phyloP scores from a whole-genome alignment of 495 filamentous ascomycete genomes.

The Penicillium herquei region DNA sequence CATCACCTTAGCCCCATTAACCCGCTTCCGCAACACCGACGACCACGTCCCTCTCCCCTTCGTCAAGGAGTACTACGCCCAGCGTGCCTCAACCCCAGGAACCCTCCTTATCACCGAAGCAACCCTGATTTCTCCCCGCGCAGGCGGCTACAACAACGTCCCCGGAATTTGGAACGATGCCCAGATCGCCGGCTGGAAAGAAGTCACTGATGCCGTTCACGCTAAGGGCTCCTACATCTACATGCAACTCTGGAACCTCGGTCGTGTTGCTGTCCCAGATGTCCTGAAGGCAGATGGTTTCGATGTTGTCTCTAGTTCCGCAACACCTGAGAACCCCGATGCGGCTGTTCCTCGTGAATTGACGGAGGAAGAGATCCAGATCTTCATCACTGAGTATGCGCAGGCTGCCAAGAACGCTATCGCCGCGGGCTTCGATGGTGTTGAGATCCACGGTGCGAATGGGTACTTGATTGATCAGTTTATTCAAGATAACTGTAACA shows the following conservation, averaged over 20 bases:
- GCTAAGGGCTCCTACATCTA: conserved; percentile 61
- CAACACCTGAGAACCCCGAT: conserved; percentile 36
- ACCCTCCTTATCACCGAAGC: conserved; percentile 59
- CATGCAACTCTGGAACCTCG: conserved; percentile 66
- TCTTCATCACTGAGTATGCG: conserved; percentile 56
- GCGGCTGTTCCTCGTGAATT: conserved; percentile 45
- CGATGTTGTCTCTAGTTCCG: conserved; percentile 50
- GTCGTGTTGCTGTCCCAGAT: conserved; percentile 51
- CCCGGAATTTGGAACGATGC: conserved; percentile 62
- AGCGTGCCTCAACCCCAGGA: conserved; percentile 48
- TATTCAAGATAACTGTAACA: conserved; percentile 59
- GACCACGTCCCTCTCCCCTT: conserved; percentile 36
- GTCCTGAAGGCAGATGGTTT: conserved; percentile 29
- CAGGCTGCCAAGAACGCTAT: conserved; percentile 62
- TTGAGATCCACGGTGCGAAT: conserved; percentile 74
- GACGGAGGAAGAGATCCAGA: conserved; percentile 56
- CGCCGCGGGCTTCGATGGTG: conserved; percentile 71
- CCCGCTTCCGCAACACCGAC: conserved; percentile 49
- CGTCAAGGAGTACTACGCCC: conserved; percentile 51
- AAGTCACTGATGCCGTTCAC: conserved; percentile 66
- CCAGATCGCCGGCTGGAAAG: conserved; percentile 62
- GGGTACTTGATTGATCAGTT: conserved; percentile 79
- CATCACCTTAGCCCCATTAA: conserved; percentile 50
- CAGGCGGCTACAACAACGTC: conserved; percentile 52
- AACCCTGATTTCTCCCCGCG: conserved; percentile 57